phyloP scores from a whole-genome alignment of 2,329 filamentous ascomycete genomes.

The Alternaria sp. region DNA sequence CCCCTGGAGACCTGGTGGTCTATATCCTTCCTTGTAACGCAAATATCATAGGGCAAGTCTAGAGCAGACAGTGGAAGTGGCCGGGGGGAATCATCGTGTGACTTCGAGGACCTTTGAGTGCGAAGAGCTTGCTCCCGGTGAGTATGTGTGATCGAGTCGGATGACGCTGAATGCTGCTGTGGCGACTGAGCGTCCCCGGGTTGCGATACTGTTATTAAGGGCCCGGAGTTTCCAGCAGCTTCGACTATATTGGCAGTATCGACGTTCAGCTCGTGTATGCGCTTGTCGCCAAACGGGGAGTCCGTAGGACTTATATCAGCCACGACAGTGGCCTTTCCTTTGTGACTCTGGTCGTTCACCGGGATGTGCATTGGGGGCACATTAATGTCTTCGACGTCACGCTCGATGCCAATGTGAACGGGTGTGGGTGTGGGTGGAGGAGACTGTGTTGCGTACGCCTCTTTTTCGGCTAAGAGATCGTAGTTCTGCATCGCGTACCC shows the following conservation, averaged over 20 bases:
- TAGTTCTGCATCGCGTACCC: too few relatives aligned
- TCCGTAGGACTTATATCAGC: background rate
- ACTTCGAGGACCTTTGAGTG: background rate
- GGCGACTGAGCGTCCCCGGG: too few relatives aligned
- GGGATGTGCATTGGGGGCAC: background rate
- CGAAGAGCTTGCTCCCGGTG: background rate
- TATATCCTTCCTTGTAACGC: background rate
- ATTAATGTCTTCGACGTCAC: background rate
- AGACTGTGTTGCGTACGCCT: background rate
- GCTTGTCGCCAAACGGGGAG: background rate
- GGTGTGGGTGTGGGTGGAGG: background rate
- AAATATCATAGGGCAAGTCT: background rate
- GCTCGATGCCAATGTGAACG: too few relatives aligned
- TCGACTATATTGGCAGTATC: rapidly evolving
- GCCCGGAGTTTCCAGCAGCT: background rate
- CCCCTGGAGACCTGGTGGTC: background rate
- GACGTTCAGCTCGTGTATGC: background rate
- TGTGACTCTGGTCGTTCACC: background rate
- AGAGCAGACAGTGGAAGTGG: background rate
- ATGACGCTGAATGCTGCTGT: too few relatives aligned
- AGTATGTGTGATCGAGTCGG: background rate
- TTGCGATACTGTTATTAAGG: background rate
- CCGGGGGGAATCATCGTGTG: too few relatives aligned
- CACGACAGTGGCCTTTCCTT: background rate
- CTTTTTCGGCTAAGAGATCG: background rate